These are phyloP conservation scores for Solanum peruvianum DNA, from an alignment of 257 asterid species.

Conservation along the genomic window DNA sequence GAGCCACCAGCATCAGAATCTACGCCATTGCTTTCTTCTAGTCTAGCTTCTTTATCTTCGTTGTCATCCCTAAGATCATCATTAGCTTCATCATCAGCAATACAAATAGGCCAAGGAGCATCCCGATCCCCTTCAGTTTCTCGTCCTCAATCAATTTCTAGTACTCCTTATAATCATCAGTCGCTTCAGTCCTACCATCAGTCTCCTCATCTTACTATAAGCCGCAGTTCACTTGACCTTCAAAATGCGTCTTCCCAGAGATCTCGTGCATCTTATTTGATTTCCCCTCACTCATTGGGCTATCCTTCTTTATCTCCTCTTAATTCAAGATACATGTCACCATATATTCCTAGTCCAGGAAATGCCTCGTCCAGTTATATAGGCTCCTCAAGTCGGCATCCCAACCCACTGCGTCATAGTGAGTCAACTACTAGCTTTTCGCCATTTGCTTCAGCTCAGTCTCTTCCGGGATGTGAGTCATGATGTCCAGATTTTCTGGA, in stretches of 20 bases:
- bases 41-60: constrained; percentile 14
- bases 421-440: constrained; percentile 72
- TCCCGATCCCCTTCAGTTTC: constrained; percentile 28
- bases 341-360: constrained; percentile 56
- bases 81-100: constrained; percentile 32
- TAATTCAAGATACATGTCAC: constrained; percentile 58
- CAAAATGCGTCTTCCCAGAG: constrained; percentile 64
- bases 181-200: constrained; percentile 30
- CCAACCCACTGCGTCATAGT: constrained; percentile 33
- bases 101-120: constrained; percentile 28
- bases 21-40: constrained; percentile 57
- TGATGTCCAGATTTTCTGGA: neutral
- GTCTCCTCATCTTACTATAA: constrained; percentile 28
- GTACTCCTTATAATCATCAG: constrained; percentile 25
- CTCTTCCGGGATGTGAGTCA: constrained; percentile 61
- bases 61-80: constrained; percentile 49
- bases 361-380: constrained; percentile 47
- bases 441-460: constrained; percentile 68
- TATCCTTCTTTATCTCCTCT: constrained; percentile 65
- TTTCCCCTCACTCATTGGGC: constrained; percentile 54
- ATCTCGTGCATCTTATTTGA: constrained; percentile 37
- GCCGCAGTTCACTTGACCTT: constrained; percentile 54
- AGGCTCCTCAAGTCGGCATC: constrained; percentile 62
- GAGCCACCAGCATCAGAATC: constrained; percentile 70
- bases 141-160: constrained; percentile 22